phyloP scores from a whole-genome alignment of 2,329 filamentous ascomycete genomes.

The Botrytis pseudocinerea region DNA sequence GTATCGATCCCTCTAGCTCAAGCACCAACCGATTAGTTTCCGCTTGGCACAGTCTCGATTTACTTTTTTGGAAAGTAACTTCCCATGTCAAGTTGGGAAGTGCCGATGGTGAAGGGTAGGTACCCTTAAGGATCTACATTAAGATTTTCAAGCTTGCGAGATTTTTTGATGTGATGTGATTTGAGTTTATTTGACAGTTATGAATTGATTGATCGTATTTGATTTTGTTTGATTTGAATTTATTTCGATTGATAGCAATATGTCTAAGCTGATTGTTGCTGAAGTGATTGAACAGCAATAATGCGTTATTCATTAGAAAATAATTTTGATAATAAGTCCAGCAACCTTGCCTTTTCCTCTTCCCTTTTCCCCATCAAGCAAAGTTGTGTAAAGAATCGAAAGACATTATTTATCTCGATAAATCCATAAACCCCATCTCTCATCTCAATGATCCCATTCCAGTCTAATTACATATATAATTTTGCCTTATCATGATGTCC shows the following conservation, averaged over 20 bases:
- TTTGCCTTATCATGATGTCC: background rate
- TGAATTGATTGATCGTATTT: background rate
- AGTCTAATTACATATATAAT: background rate
- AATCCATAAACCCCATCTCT: background rate
- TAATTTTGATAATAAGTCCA: background rate
- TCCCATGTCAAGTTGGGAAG: background rate
- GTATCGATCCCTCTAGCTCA: background rate
- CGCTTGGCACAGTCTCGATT: background rate
- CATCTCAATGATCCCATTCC: background rate
- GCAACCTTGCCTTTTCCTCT: background rate
- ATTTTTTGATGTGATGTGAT: background rate
- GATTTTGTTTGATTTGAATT: background rate
- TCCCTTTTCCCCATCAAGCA: background rate
- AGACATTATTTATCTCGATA: background rate
- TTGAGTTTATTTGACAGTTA: background rate
- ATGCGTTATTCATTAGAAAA: background rate
- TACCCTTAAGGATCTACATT: background rate
- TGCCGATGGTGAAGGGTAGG: background rate
- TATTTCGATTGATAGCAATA: background rate
- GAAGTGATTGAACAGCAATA: background rate
- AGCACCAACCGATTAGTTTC: background rate
- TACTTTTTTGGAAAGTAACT: background rate
- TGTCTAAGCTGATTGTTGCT: background rate
- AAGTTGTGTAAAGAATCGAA: slow-evolving; percentile 6
- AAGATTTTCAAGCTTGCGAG: background rate